Evolutionary conservation across 352 stramenopile genomes (phyloP), one percentile per base, ranked within the genome.

Genomic region (Phytophthora macrochlamydospora): DNA sequence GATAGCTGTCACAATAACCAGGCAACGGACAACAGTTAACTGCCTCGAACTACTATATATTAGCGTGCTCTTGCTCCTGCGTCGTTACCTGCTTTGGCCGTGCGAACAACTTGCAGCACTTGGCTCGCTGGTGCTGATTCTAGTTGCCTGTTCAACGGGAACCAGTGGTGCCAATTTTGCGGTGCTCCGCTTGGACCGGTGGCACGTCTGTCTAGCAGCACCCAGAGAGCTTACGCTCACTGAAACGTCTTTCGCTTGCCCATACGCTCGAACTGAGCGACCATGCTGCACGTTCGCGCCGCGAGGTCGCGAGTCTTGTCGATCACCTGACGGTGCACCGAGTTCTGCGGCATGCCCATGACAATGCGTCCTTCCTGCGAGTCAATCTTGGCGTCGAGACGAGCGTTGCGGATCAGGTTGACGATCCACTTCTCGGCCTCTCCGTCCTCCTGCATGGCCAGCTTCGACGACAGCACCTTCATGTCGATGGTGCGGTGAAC

Each of bases 401-500:
- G 90, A 12, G 97, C 96, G 76, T 98, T 98, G 56, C 97, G 89
- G 75, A 99, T 99, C 53, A 99, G 77, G 85, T 99, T 98, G 29
- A 99, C 98, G 77, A 99, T 99, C 97, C 97, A 99, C 70, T 97
- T 96, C 79, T 99, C 98, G 9, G 98, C 97, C 53, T 98, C 92
- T n/a, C 94, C 89, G 59, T 97, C 83, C 67, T 99, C 90, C 38
- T 92, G 81, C 93, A 99, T 99, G 38, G 92, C 95, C 59, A 99
- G 85, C 85, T 99, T 98, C 31, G 95, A 90, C 45, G 96, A 97
- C 64, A 99, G 85, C 68, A 95, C 96, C 60, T 91, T 91, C 71
- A 99, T 98, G 85, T 99, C 97, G 78, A 99, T 99, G 78, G 98
- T 99, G 73, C 98, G 90, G 87, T 99, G 97, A 70, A 99, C 99